Conservation (phyloP, 2,329 filamentous ascomycete genomes). For the Passalora sequoiae region DNA sequence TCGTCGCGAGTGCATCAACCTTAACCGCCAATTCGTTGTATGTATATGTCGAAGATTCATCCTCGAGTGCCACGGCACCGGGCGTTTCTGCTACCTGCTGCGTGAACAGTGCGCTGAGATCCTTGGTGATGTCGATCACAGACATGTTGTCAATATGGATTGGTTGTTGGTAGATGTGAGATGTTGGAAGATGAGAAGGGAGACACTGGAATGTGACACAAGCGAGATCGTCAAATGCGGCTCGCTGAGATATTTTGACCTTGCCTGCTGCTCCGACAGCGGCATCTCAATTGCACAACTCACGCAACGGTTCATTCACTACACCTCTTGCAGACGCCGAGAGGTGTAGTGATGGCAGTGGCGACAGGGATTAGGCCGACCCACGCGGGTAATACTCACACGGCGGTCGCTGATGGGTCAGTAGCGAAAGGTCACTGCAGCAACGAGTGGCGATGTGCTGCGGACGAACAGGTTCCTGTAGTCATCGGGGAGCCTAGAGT, state of each 20-base stretch:
- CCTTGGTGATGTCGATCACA: conserved; percentile 64
- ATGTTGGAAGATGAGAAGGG: not conserved
- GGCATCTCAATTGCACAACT: not conserved
- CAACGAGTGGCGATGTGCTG: not conserved
- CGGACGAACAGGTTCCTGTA: not conserved
- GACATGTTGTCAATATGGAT: conserved; percentile 46
- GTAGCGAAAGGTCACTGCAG: not conserved
- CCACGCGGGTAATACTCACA: conserved; percentile 4
- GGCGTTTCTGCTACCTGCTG: conserved; percentile 65
- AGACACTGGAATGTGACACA: not conserved
- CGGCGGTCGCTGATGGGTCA: not conserved
- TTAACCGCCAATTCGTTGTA: conserved; percentile 67
- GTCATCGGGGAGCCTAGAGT: not conserved
- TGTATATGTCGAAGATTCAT: conserved; percentile 61
- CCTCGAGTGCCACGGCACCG: conserved; percentile 65
- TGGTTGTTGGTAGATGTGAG: not conserved
- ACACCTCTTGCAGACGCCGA: no score
- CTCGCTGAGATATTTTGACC: not conserved
- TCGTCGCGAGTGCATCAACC: conserved; percentile 59
- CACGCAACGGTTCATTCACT: no score
- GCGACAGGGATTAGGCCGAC: not conserved
- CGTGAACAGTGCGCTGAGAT: conserved; percentile 66
- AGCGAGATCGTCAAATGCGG: not conserved
- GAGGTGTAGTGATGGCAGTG: conserved; percentile 2
- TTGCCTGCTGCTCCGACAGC: not conserved